These are phyloP conservation scores for Salicornia ramosissima DNA, from an alignment of 148 eudicot genomes.

Conservation along the genomic window DNA sequence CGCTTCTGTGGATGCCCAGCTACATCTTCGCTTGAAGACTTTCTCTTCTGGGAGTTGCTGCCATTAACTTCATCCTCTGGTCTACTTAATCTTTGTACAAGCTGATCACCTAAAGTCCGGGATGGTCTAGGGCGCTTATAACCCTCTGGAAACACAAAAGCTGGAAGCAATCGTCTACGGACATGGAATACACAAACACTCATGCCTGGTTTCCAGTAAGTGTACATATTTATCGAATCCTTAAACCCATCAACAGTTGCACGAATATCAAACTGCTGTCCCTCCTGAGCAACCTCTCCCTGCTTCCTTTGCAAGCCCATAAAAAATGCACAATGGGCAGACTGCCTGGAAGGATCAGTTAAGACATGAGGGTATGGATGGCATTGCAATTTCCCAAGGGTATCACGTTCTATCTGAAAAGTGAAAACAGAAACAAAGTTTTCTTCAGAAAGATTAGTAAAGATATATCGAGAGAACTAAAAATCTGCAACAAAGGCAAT, in stretches of 20 bases:
- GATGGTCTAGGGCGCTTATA: slow-evolving; percentile 38
- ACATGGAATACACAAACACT: slow-evolving; percentile 67
- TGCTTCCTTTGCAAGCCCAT: slow-evolving; percentile 80
- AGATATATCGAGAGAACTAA: not conserved
- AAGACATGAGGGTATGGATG: slow-evolving; percentile 77
- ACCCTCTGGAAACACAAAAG: slow-evolving; percentile 59
- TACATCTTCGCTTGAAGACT: slow-evolving; percentile 24
- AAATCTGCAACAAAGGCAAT: not conserved
- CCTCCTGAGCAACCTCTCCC: slow-evolving; percentile 66
- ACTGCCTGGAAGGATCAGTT: slow-evolving; percentile 52
- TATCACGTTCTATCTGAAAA: slow-evolving; percentile 87
- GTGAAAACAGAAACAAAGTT: not conserved
- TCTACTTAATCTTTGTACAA: slow-evolving; percentile 17
- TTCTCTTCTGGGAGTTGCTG: slow-evolving; percentile 42
- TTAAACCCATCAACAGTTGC: slow-evolving; percentile 68
- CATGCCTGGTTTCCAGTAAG: slow-evolving; percentile 84
- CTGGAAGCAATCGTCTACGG: slow-evolving; percentile 61
- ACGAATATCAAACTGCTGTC: slow-evolving; percentile 79
- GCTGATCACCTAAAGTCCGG: slow-evolving; percentile 33
- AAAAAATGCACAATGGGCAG: slow-evolving; percentile 66
- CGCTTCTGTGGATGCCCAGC: slow-evolving; percentile 28
- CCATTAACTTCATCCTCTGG: slow-evolving; percentile 25
- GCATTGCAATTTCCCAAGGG: slow-evolving; percentile 73
- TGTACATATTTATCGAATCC: slow-evolving; percentile 51
- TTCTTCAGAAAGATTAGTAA: not conserved